Percentiles rank a stretch among this genome's conserved stretches.
These are phyloP conservation scores for Lactuca sativa DNA, from an alignment of 129 eudicot genomes.

Conservation along the genomic window DNA sequence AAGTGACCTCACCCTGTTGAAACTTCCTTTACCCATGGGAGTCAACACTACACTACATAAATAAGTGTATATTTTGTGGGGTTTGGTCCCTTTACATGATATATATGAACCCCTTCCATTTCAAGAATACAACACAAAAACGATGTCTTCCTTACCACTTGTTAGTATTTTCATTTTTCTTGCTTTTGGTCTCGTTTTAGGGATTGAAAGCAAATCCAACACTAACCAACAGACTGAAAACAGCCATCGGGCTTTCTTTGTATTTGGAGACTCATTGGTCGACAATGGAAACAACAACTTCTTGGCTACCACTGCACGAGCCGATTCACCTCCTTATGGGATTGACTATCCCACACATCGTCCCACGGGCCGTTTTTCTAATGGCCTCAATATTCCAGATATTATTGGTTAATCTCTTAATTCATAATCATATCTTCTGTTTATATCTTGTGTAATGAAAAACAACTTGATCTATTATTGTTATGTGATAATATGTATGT, in stretches of 20 bases:
- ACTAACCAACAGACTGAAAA: background rate
- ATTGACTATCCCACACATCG: constrained; percentile 37
- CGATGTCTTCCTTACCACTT: constrained; percentile 25
- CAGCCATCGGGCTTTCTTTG: constrained; percentile 27
- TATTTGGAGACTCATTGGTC: constrained; percentile 45
- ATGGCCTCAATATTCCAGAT: constrained; percentile 39
- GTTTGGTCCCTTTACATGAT: background rate
- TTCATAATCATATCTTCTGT: background rate
- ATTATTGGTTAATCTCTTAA: constrained; percentile 29
- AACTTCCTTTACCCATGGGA: constrained; percentile 10
- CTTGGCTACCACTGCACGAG: constrained; percentile 37
- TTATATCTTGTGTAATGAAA: background rate
- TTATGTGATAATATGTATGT: too few relatives aligned
- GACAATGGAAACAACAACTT: constrained; percentile 41
- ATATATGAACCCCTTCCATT: constrained; percentile 17
- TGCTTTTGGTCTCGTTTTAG: constrained; percentile 5
- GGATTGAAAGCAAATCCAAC: background rate
- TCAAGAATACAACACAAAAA: constrained; percentile 6
- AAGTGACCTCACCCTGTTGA: constrained; percentile 23
- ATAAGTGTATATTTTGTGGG: background rate
- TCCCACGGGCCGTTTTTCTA: constrained; percentile 41
- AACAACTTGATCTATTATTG: background rate
- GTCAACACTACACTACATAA: constrained; percentile 17
- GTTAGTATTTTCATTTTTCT: constrained; percentile 18
- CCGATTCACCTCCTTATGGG: constrained; percentile 42